Base-by-base conservation (phyloP, 345 rosid species). In the Geranium brycei region DNA sequence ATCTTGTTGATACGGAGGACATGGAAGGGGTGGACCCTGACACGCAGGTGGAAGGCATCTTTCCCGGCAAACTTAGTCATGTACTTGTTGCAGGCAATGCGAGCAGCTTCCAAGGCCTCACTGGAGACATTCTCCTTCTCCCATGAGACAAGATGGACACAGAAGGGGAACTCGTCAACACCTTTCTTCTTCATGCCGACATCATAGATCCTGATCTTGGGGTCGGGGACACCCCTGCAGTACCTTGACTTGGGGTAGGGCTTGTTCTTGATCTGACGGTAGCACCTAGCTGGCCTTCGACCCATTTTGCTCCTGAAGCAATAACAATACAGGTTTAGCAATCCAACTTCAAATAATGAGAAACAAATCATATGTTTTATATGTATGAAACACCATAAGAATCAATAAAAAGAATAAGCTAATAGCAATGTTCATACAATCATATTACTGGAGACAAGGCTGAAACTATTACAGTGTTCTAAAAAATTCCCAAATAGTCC, bases 201-300 rank as follows among this genome's bases (percentile, higher is more conserved):
- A 59, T 71, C 73, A 11, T 76, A 67, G 31, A 75, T 65, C 41
- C 69, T 64, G 69, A 71, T 75, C 66, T 75, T 75, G 18, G 75
- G 41, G 61, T 62, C 67, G 18, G 75, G 70, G 57, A 68, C 64
- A 60, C 75, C 71, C 16, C 75, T 59, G 59, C 67, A 68, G 32
- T 61, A 71, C 62, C 74, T 41, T 4, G 75, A 64, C 58, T 71
- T 67, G 0, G 72, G 78, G 51, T 67, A 71, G 10, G 75, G 75
- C 61, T 67, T 75, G 60, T 64, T 70, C 64, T 61, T 64, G 23
- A 71, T 75, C 35, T 71, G 69, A 59, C 66, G 8, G 32, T 64
- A 67, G 47, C 78, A 71, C 12, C 64, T 41, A 2, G 72, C 72
- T 2, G 66, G 69, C 51, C 66, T 61, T 59, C 68, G 53, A 59